Base-by-base conservation (phyloP, 306 rosid species). In the Begonia loranthoides region DNA sequence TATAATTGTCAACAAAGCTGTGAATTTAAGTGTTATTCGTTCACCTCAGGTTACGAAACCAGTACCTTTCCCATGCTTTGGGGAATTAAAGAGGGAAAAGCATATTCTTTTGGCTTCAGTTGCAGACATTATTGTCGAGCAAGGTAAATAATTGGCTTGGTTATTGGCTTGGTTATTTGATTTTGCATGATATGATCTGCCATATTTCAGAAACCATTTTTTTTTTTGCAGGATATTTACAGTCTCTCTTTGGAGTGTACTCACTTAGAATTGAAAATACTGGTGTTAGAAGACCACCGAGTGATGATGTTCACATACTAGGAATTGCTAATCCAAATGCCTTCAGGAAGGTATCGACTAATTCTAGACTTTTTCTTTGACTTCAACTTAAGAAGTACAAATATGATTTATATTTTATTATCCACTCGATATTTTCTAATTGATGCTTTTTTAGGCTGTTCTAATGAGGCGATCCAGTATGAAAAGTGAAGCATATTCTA, bases 1-100 rank as follows among this genome's bases (percentile, higher is more conserved):
- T 43, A 11, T 46, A 24, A 28, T 4, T 57, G 19, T 39, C 33
- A 15, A 46, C 17, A 46, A 51, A 57, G 33, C 9, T 6, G 36
- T 59, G 49, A 17, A n/a, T 24, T 15, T 51, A 34, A 52, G 49
- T 47, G 55, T 68, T 28, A 28, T 13, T 43, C 28, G 6, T 49
- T 58, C 62, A 66, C 62, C 50, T 60, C 80, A 85, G 97, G 90
- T 72, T 62, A 61, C 85, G 0, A 85, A 73, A 78, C 94, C 97
- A 0, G 94, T 82, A 46, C 81, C 95, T 39, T 80, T 89, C 66
- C 94, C 95, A n/a, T 80, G 88, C 66, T 90, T 85, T 44, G 97
- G 97, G 17, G 94, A 68, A 38, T 64, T 82, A 62, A 69, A 80
- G 65, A 90, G 85, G 55, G 90, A 89, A 87, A 90, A 90, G 87